Conservation (phyloP, 1,284 basidiomycete genomes). For the Mycena sp. region DNA sequence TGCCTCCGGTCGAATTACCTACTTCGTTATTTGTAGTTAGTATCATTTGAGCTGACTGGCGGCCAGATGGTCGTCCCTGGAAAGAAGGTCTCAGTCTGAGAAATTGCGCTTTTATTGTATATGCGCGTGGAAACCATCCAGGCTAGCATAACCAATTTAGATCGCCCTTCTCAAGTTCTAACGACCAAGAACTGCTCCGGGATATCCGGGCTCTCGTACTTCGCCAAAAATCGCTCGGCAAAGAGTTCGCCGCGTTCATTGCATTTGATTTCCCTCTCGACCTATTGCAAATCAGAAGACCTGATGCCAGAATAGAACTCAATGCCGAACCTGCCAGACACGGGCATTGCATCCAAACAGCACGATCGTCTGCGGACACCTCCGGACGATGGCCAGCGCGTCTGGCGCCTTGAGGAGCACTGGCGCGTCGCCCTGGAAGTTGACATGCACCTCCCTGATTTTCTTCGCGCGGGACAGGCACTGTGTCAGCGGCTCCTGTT, state of each 20-base stretch:
- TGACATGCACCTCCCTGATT: conserved; percentile 61
- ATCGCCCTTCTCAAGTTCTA: conserved; percentile 43
- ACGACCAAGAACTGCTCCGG: conserved; percentile 80
- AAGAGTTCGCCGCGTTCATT: conserved; percentile 49
- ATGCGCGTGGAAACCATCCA: not conserved
- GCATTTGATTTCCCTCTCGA: conserved; percentile 52
- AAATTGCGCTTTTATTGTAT: not conserved
- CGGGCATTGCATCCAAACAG: conserved; percentile 62
- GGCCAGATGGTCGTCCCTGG: too few relatives aligned
- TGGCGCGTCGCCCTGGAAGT: conserved; percentile 50
- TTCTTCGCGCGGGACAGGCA: conserved; percentile 48
- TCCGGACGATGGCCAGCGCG: conserved; percentile 49
- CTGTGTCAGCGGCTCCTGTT: conserved; percentile 50
- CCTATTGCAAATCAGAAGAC: conserved; percentile 45
- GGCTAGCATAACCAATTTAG: not conserved
- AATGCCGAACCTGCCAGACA: conserved; percentile 52
- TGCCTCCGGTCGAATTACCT: too few relatives aligned
- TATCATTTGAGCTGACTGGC: too few relatives aligned
- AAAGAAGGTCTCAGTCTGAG: too few relatives aligned
- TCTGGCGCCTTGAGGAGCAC: conserved; percentile 43
- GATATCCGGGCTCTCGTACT: conserved; percentile 70
- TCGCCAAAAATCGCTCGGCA: conserved; percentile 51
- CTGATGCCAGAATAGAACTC: not conserved
- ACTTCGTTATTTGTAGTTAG: too few relatives aligned
- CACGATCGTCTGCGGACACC: conserved; percentile 52